A percentile compares a stretch with the other conserved stretches of the same genome.
Evolutionary conservation across 2,329 filamentous ascomycete genomes (phyloP).

Genomic region (Microsporum audouinii): DNA sequence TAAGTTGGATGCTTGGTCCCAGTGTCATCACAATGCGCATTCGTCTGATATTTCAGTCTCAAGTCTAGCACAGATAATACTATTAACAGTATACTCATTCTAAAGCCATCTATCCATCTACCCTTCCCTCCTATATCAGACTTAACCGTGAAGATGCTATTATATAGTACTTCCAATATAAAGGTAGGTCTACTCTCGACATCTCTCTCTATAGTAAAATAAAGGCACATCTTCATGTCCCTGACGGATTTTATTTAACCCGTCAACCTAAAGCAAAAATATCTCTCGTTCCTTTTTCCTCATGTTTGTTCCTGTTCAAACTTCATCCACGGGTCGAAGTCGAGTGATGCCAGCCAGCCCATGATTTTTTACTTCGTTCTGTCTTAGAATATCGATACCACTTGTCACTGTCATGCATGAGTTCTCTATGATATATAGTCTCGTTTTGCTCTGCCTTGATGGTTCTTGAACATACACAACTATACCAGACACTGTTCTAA

Average conservation of each 20-base stretch:
- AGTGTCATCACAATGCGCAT: too few relatives aligned
- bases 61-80: not conserved
- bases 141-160: not conserved
- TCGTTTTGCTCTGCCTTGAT: not conserved
- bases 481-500: not conserved
- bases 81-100: not conserved
- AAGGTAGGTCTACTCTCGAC: not conserved
- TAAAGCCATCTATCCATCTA: not conserved
- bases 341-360: not conserved
- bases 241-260: not conserved
- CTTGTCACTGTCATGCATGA: not conserved
- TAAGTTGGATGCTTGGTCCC: not conserved
- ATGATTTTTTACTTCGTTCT: not conserved
- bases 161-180: not conserved
- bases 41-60: not conserved
- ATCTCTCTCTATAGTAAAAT: not conserved
- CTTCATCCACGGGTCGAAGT: not conserved
- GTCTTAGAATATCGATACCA: not conserved
- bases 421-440: not conserved
- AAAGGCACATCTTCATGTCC: not conserved
- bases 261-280: not conserved
- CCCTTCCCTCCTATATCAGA: not conserved
- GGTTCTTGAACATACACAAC: not conserved
- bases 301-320: not conserved
- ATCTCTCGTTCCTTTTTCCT: not conserved